Conservation (phyloP, 495 filamentous ascomycete genomes). For the Neurospora sp. region DNA sequence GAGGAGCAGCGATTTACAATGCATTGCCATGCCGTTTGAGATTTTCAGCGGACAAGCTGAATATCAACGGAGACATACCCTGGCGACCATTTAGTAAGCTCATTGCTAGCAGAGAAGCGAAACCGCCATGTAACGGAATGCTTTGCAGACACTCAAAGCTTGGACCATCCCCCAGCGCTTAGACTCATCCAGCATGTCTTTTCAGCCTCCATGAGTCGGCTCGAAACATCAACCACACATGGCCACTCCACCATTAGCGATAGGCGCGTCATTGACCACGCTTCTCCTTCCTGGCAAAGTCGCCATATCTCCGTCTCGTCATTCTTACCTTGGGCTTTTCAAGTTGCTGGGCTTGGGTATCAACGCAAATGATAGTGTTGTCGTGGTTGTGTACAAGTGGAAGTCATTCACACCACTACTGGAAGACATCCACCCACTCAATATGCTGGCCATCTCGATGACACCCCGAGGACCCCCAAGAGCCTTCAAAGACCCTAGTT, state of each 20-base stretch:
- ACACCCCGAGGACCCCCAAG: neutral
- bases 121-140: neutral
- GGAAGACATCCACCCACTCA: neutral
- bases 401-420: neutral
- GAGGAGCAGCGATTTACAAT: neutral
- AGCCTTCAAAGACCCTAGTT: neutral
- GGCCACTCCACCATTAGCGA: neutral
- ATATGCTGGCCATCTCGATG: neutral
- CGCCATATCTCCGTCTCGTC: neutral
- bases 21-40: neutral
- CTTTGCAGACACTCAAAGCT: neutral
- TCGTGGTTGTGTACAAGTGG: neutral
- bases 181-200: neutral
- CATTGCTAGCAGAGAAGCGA: neutral
- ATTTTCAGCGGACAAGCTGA: neutral
- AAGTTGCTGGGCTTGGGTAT: neutral
- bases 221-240: neutral
- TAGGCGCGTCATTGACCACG: neutral
- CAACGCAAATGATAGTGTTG: neutral
- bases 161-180: neutral
- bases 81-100: neutral
- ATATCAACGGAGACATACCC: neutral
- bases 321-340: neutral
- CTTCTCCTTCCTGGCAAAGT: neutral
- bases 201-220: neutral